Base-by-base conservation (phyloP, 345 rosid genomes). In the Lagerstroemia speciosa region DNA sequence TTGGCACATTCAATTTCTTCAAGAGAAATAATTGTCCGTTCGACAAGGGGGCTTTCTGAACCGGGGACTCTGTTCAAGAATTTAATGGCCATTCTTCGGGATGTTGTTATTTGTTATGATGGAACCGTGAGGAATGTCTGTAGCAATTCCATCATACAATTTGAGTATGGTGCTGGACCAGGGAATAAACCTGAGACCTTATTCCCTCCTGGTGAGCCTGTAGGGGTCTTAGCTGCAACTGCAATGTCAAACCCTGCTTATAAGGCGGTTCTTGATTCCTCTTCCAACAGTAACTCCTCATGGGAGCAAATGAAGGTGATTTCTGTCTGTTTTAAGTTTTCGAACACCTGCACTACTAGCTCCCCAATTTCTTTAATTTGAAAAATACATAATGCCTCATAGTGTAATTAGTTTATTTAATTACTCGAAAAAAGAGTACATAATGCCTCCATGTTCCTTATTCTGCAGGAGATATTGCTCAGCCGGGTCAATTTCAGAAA, bases 231-330 rank as follows among this genome's bases (percentile, higher is more conserved):
- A 74, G 97, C 99, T 68, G 98, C 99, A 48, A 94, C 99, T 67
- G 95, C 97, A 26, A 91, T 94, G 95, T 91, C 97, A 41, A 91
- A 82, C 79, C 98, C 99, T 74, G 99, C 99, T 8, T 94, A 91
- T 64, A 94, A 91, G 77, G 99, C 99, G 3, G 99, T 94, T 73
- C 95, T 94, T 74, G 99, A 94, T 87, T 91, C 99, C 65, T 73
- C 84, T 69, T 84, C 97, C 11, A 91, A 82, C 67, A 94, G 96
- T 81, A 94, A 86, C 72, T 85, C 89, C 24, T 94, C 96, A 14
- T 94, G 99, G 99, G 99, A 94, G 69, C 73, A 80, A 78, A 94
- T 94, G 99, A 94, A 94, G 98, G 99, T 94, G 78, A 31, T 43
- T 40, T 60, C 43, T 64, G 34, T 67, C 69, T 46, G 38, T 32